These are phyloP conservation scores for Iberis pinnata DNA, from an alignment of 345 rosid species.

Conservation along the genomic window DNA sequence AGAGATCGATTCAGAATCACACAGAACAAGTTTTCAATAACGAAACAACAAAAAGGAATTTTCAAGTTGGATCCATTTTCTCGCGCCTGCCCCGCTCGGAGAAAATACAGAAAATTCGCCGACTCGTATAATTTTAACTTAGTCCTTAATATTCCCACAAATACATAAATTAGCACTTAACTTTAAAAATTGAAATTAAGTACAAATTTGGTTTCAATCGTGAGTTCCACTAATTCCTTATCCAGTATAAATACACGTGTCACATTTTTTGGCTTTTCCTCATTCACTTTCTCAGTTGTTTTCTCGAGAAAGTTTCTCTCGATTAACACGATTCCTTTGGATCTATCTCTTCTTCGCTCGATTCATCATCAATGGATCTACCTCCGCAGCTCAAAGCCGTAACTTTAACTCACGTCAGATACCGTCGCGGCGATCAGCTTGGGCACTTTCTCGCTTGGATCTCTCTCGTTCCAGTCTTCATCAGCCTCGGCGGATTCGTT, in stretches of 20 bases:
- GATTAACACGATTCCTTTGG: conserved; percentile 15
- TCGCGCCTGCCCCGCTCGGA: conserved; percentile 17
- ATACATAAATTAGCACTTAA: background rate
- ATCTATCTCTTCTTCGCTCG: conserved; percentile 19
- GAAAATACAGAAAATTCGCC: conserved; percentile 3
- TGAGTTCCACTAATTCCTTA: too few relatives aligned
- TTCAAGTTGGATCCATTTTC: conserved; percentile 10
- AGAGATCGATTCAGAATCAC: conserved; percentile 10
- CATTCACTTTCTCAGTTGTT: conserved; percentile 22
- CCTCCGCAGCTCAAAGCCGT: conserved; percentile 52
- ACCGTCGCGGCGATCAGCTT: conserved; percentile 59
- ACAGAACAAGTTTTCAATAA: background rate
- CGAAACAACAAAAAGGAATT: background rate
- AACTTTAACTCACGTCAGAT: conserved; percentile 81
- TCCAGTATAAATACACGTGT: too few relatives aligned
- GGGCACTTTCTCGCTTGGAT: conserved; percentile 91
- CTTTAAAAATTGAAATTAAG: background rate
- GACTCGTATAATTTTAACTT: conserved; percentile 9
- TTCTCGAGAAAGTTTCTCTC: conserved; percentile 20
- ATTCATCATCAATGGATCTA: conserved; percentile 16
- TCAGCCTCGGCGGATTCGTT: conserved; percentile 79
- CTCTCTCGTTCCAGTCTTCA: conserved; percentile 84
- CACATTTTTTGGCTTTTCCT: conserved; percentile 1
- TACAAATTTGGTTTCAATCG: too few relatives aligned
- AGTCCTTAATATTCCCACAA: background rate